Evolutionary conservation across 495 filamentous ascomycete genomes (phyloP), one percentile per base, ranked within the genome.

Genomic region (Paragyromitra xinjiangensis): DNA sequence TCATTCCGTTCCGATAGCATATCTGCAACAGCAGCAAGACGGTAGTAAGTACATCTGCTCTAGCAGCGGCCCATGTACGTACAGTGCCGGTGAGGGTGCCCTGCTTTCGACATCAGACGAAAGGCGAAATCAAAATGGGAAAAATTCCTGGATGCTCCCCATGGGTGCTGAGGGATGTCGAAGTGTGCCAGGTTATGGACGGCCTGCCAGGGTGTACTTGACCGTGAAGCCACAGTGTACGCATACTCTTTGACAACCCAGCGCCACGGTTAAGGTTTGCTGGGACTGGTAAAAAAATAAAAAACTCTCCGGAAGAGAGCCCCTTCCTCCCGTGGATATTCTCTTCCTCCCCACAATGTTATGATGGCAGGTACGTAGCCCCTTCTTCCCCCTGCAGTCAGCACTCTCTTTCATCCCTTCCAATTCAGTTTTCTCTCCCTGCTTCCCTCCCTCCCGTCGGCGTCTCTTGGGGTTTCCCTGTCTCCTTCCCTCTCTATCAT

Each of bases 211-310:
- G 70, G 58, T 53, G 58, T 64, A 72, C 59, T 53, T 76, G 73
- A 26, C 58, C 50, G 73, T 63, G 62, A 56, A 76, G 68, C 68
- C 73, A 76, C 68, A 76, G 48, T 34, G 11, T 34, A 48, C 37
- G 48, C 53, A 56, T 56, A 56, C 16, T 55, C 45, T 58, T 55
- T 19, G 50, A 26, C 48, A 72, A 75, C 73, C 73, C 73, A 73
- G 48, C 68, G 48, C 73, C 73, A 64, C 68, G 73, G 73, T 76
- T 76, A 76, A 76, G 73, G 73, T 76, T 76, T 76, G 69, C 69
- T 72, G 73, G 73, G 73, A 72, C 73, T 64, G 62, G 58, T 48
- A 48, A 26, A 24, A 48, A 48, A 44, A 44, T 7, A 26, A 42
- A 39, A 56, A 63, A 56, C 50, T 67, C 63, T 58, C 45, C 71